A percentile compares a stretch with the other conserved stretches of the same genome.
phyloP scores from a whole-genome alignment of 352 stramenopile species.

The Pythium angustatum region DNA sequence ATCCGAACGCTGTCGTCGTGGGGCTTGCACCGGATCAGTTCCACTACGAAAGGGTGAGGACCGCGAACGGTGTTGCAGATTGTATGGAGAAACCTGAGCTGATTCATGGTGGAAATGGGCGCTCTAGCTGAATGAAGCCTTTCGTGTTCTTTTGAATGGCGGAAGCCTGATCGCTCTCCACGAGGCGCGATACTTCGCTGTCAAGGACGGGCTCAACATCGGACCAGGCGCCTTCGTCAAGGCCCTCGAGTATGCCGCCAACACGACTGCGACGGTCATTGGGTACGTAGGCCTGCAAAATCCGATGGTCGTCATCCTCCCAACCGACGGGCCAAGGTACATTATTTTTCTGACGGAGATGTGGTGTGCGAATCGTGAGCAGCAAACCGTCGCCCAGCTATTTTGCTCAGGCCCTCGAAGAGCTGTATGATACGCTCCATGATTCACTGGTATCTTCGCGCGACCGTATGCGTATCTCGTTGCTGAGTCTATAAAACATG shows the following conservation, averaged over 20 bases:
- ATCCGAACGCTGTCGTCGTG: conserved; percentile 65
- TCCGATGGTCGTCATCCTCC: neutral
- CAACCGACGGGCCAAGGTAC: too few species aligned
- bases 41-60: conserved; percentile 51
- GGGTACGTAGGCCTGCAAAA: conserved; percentile 30
- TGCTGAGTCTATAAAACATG: too few species aligned
- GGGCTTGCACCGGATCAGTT: conserved; percentile 51
- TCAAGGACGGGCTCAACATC: conserved; percentile 48
- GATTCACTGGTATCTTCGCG: too few species aligned
- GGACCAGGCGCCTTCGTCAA: conserved; percentile 58
- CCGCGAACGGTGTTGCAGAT: neutral
- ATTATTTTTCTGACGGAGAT: neutral
- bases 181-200: conserved; percentile 53
- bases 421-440: conserved; percentile 34
- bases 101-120: neutral
- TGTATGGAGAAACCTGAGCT: too few species aligned
- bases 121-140: conserved; percentile 60
- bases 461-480: too few species aligned
- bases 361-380: neutral
- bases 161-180: conserved; percentile 58
- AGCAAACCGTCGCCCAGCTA: conserved; percentile 56
- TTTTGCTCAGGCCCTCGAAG: conserved; percentile 43
- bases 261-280: conserved; percentile 45
- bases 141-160: conserved; percentile 48
- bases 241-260: conserved; percentile 48